phyloP scores from a whole-genome alignment of 208 protist genomes.

The Trypanosoma boissoni region DNA sequence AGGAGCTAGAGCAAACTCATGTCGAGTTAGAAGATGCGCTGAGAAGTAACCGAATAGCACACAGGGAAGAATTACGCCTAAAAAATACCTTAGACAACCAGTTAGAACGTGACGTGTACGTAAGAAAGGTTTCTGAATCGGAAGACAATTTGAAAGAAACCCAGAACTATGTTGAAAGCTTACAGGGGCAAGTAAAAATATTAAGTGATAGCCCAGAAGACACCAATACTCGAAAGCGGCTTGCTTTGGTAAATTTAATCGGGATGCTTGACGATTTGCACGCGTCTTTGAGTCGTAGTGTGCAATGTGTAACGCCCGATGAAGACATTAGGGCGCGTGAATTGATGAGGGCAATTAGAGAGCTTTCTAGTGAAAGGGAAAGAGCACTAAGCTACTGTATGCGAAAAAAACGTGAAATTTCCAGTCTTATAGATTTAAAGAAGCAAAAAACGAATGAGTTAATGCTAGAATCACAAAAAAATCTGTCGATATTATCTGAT shows the following conservation, averaged over 20 bases:
- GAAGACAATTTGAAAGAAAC: slow-evolving; percentile 45
- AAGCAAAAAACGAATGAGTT: slow-evolving; percentile 62
- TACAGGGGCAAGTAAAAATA: slow-evolving; percentile 42
- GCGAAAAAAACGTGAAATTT: slow-evolving; percentile 68
- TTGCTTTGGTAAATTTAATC: slow-evolving; percentile 66
- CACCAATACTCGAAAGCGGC: slow-evolving; percentile 42
- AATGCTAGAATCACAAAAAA: slow-evolving; percentile 48
- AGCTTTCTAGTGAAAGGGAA: slow-evolving; percentile 76
- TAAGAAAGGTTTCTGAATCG: slow-evolving; percentile 47
- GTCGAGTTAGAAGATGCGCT: slow-evolving; percentile 18
- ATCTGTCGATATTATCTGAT: slow-evolving; percentile 38
- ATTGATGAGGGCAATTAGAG: slow-evolving; percentile 68
- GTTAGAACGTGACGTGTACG: slow-evolving; percentile 52
- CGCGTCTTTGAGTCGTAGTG: slow-evolving; percentile 53
- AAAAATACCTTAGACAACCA: slow-evolving; percentile 7
- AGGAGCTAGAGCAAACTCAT: slow-evolving; percentile 23
- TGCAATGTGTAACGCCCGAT: slow-evolving; percentile 37
- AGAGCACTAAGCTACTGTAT: slow-evolving; percentile 47
- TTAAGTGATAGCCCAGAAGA: slow-evolving; percentile 32
- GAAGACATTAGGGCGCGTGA: slow-evolving; percentile 60
- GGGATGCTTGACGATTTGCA: slow-evolving; percentile 79
- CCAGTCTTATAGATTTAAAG: slow-evolving; percentile 64
- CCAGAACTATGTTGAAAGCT: slow-evolving; percentile 36
- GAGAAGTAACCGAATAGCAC: slow-evolving; percentile 35
- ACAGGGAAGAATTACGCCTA: slow-evolving; percentile 25